Base-by-base conservation (phyloP, 148 eudicot genomes). In the Vaccinium corymbosum region DNA sequence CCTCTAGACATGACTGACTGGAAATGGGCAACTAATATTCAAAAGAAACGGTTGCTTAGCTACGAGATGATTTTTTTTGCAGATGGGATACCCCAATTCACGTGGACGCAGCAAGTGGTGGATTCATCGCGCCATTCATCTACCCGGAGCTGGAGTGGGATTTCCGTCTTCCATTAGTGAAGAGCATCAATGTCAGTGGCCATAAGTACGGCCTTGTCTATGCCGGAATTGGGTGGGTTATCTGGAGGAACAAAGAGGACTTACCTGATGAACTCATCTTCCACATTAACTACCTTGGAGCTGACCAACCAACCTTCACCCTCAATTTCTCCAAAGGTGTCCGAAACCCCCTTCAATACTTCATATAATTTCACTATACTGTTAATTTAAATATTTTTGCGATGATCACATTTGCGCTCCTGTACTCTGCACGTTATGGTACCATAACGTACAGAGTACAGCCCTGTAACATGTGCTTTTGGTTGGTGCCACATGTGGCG, bases 301-400 rank as follows among this genome's bases (percentile, higher is more conserved):
- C 86, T 80, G 86, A 85, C 66, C 86, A 85, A 48, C 85, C 80
- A 9, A 83, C 80, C 55, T 84, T 84, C 82, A 84, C 86, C 29
- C 86, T 84, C 70, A 84, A 84, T 53, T 84, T 84, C 86, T 84
- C 86, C 38, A 84, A 84, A 84, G 86, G 86, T 66, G 9, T 11
- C 15, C 3, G 19, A 32, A 12, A 15, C 74, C 42, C 42, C 17
- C 13, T 19, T 71, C 72, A 22, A 29, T 62, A 7, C 22, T 64
- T 62, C 27, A n/a, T 9, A 25, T 61, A 53, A 13, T 6, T 27
- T 53, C 32, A 16, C 19, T 11, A 27, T 17, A 56, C 38, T 29
- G 13, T 8, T 22, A 22, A 29, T 64, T 64, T 22, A 64, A 2
- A 64, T 0, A 64, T 2, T 22, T 14, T 22, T 9, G 4, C 2